Base-by-base conservation (phyloP, 257 asterid species). In the Marsdenia floribunda region DNA sequence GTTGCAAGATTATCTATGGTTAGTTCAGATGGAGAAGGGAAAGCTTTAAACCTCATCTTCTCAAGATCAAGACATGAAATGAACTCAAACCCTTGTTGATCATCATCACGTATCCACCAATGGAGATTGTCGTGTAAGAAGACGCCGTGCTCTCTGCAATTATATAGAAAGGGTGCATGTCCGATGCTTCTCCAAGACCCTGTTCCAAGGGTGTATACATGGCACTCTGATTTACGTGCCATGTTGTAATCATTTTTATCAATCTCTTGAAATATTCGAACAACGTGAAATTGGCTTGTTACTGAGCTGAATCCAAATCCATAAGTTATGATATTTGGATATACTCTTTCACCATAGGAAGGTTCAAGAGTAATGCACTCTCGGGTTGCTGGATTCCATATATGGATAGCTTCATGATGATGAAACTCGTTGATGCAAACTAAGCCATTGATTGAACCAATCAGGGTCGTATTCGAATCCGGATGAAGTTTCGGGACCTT, bases 41-140 rank as follows among this genome's bases (percentile, higher is more conserved):
- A 67, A 6, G 73, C 49, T 14, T 21, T 33, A 54, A 81, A 81
- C 46, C 18, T 22, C 70, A 84, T 52, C 6, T 46, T 38, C 9
- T 86, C 84, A 1, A 91, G 88, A 76, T 86, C 86, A 42, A 89
- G 85, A 42, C 88, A 81, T 1, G 89, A 86, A 53, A 90, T 80
- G 53, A 81, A 63, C 64, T 89, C 91, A 2, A 13, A 3, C 9
- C 77, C 68, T 18, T 77, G 68, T 44, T 76, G 72, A 79, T 89
- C 90, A n/a, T 29, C 42, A 19, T 44, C 49, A 8, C 8, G 2
- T 44, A 82, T 75, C 76, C 86, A 70, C 93, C 95, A 89, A 44
- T 89, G 91, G n/a, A 87, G 76, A 22, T 80, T 83, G 0, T 85
- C 85, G 11, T 76, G 68, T 52, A 86, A 54, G 44, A 81, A 81